Conservation (phyloP, 768 basidiomycete species). For the Chiua virens region DNA sequence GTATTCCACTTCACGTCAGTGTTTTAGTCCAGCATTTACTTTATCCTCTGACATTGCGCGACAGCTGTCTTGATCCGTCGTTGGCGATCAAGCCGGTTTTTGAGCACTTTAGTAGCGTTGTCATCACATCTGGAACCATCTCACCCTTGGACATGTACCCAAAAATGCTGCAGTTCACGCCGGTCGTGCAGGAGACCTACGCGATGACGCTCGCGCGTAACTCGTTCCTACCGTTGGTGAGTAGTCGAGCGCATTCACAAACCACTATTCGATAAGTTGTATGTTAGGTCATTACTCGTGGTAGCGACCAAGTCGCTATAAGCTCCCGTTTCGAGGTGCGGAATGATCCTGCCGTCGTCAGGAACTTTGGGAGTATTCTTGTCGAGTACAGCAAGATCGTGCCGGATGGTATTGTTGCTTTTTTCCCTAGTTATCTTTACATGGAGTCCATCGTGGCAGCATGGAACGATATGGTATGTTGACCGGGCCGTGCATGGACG, state of each 20-base stretch:
- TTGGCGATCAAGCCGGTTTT: slow-evolving; percentile 98
- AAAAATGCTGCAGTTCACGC: slow-evolving; percentile 98
- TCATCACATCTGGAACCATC: slow-evolving; percentile 98
- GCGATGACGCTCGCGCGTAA: slow-evolving; percentile 97
- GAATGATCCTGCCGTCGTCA: slow-evolving; percentile 98
- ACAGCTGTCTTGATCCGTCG: slow-evolving; percentile 94
- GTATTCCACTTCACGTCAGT: slow-evolving; percentile 95
- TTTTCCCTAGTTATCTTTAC: slow-evolving; percentile 99
- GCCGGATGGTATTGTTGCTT: slow-evolving; percentile 97
- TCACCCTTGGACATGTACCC: slow-evolving; percentile 99
- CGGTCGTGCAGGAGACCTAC: slow-evolving; percentile 95
- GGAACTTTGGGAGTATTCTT: slow-evolving; percentile 97
- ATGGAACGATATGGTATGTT: slow-evolving; percentile 99
- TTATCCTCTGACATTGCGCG: slow-evolving; percentile 9
- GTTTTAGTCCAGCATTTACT: slow-evolving; percentile 6
- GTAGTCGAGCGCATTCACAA: slow-evolving; percentile 21
- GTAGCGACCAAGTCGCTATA: slow-evolving; percentile 97
- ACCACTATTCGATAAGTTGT: neutral
- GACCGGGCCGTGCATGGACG: neutral
- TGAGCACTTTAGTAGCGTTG: slow-evolving; percentile 96
- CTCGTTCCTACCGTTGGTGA: slow-evolving; percentile 90
- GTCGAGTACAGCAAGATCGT: slow-evolving; percentile 98
- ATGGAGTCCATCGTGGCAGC: slow-evolving; percentile 99
- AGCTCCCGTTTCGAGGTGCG: slow-evolving; percentile 98
- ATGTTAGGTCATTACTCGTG: slow-evolving; percentile 89